Conservation (phyloP, 495 filamentous ascomycete species). For the Elasticomyces elasticus region DNA sequence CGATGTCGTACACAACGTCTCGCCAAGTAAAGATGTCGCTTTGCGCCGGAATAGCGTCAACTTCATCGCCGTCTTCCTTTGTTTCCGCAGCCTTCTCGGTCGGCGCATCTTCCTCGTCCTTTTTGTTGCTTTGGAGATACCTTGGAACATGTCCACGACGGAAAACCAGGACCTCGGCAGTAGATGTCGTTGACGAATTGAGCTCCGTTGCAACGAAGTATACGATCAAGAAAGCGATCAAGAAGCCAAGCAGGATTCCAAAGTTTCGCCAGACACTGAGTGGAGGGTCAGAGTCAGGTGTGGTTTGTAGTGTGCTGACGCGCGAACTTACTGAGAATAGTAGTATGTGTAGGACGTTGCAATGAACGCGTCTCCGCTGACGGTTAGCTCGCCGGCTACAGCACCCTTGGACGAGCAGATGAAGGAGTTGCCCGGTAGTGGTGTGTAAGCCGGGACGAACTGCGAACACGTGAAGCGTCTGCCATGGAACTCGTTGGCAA, state of each 20-base stretch:
- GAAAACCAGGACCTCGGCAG: slow-evolving; percentile 21
- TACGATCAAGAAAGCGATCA: slow-evolving; percentile 18
- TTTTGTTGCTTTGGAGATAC: slow-evolving; percentile 9
- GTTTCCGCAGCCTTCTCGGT: slow-evolving; percentile 6
- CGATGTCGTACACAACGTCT: slow-evolving; percentile 22
- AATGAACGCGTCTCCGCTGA: slow-evolving; percentile 22
- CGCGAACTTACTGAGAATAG: no score
- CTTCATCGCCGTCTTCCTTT: slow-evolving; percentile 7
- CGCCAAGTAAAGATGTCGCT: slow-evolving; percentile 22
- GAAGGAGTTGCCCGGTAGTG: slow-evolving; percentile 9
- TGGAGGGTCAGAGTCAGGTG: no score
- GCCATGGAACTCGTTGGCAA: slow-evolving; percentile 37
- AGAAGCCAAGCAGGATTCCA: slow-evolving; percentile 24
- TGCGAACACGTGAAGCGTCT: slow-evolving; percentile 9
- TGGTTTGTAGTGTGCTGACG: no score
- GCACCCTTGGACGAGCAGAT: slow-evolving; percentile 13
- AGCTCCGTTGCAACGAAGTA: slow-evolving; percentile 18
- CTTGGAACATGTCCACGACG: slow-evolving; percentile 15
- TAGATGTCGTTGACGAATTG: slow-evolving; percentile 16
- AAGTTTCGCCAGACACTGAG: slow-evolving; percentile 25
- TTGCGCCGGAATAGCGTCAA: slow-evolving; percentile 15
- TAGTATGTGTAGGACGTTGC: slow-evolving; percentile 10
- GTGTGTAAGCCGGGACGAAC: slow-evolving; percentile 7
- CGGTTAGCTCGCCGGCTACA: slow-evolving; percentile 6
- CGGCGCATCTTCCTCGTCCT: slow-evolving; percentile 14